These are phyloP conservation scores for Erodium moschatum DNA, from an alignment of 441 rosid genomes.

Conservation along the genomic window DNA sequence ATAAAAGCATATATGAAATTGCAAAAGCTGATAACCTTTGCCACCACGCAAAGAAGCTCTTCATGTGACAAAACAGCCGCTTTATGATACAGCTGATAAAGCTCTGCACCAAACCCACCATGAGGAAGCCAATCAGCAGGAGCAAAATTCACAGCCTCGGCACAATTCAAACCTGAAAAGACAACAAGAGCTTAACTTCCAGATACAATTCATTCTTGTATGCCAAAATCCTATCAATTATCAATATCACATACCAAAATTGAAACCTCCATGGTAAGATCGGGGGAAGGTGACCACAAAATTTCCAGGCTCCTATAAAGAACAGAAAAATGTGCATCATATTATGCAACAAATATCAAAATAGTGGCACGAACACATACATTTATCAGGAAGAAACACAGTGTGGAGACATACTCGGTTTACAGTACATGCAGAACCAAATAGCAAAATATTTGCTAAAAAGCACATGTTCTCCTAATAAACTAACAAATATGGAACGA, in stretches of 20 bases:
- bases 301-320: conserved; percentile 82
- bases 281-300: conserved; percentile 95
- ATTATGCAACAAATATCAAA: conserved; percentile 7
- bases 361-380: neutral
- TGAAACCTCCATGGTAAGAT: conserved; percentile 93
- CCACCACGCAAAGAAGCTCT: conserved; percentile 92
- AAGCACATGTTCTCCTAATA: neutral
- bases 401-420: neutral
- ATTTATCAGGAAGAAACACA: neutral
- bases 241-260: conserved; percentile 58
- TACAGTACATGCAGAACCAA: neutral
- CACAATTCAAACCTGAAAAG: conserved; percentile 77
- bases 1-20: conserved; percentile 12
- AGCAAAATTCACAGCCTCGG: conserved; percentile 96
- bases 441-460: neutral
- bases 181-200: conserved; percentile 11
- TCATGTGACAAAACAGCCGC: conserved; percentile 88
- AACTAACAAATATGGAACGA: conserved; percentile 1
- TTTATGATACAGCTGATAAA: conserved; percentile 73
- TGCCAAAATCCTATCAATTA: conserved; percentile 15
- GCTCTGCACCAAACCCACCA: conserved; percentile 78
- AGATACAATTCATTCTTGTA: conserved; percentile 7
- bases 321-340: neutral
- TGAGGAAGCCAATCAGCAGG: conserved; percentile 98
- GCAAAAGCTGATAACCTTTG: conserved; percentile 43